These are phyloP conservation scores for Ustilago cynodontis DNA, from an alignment of 1,284 basidiomycete species.

Conservation along the genomic window DNA sequence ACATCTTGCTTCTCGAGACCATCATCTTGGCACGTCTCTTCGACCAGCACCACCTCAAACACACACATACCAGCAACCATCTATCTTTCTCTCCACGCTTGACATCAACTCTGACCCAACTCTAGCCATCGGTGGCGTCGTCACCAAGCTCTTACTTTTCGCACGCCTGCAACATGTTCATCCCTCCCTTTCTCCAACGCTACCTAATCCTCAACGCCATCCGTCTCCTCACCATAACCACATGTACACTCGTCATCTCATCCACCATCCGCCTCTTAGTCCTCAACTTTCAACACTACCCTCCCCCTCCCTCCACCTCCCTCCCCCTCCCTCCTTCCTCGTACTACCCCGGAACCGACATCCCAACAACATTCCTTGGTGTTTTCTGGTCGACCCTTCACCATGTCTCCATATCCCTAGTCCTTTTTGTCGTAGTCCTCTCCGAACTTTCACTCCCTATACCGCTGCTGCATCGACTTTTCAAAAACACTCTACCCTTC, in stretches of 20 bases:
- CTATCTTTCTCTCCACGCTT: background rate
- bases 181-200: constrained; percentile 46
- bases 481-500: constrained; percentile 52
- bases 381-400: constrained; percentile 59
- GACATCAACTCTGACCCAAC: too few relatives aligned
- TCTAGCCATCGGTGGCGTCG: too few relatives aligned
- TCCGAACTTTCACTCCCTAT: constrained; percentile 49
- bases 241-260: constrained; percentile 34
- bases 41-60: background rate
- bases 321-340: background rate
- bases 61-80: background rate
- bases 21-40: background rate
- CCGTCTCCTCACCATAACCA: constrained; percentile 43
- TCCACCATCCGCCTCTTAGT: constrained; percentile 30
- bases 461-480: constrained; percentile 35
- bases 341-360: constrained; percentile 52
- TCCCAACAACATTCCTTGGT: constrained; percentile 55
- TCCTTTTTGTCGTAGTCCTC: constrained; percentile 40
- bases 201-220: constrained; percentile 48
- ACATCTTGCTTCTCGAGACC: background rate
- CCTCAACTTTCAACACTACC: constrained; percentile 34
- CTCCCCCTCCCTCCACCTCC: constrained; percentile 8
- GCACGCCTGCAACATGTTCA: constrained; percentile 17
- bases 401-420: constrained; percentile 28
- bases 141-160: too few relatives aligned